These are phyloP conservation scores for Penicillium hordei DNA, from an alignment of 2,329 filamentous ascomycete genomes.

Conservation along the genomic window DNA sequence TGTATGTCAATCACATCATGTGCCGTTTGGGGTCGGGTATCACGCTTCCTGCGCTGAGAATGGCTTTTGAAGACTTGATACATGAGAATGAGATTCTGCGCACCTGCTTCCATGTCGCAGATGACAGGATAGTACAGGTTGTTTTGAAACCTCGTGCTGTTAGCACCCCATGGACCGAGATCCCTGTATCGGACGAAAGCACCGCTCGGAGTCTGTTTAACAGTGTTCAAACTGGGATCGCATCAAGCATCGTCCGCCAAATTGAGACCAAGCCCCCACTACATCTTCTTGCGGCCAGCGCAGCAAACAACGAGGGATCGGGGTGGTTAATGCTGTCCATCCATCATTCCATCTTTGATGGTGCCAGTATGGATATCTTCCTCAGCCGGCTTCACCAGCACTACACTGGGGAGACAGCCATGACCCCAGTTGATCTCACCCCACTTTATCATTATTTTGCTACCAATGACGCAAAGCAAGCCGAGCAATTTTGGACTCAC, in stretches of 20 bases:
- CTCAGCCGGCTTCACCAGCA: conserved; percentile 13
- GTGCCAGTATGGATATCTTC: conserved; percentile 12
- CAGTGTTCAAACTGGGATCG: background rate
- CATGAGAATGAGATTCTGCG: conserved; percentile 3
- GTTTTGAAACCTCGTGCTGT: conserved; percentile 4
- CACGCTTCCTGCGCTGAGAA: background rate
- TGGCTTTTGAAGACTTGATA: conserved; percentile 4
- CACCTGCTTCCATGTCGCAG: conserved; percentile 2
- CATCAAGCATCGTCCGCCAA: background rate
- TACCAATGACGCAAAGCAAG: background rate
- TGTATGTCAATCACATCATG: conserved; percentile 11
- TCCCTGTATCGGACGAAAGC: conserved; percentile 1
- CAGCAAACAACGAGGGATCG: background rate
- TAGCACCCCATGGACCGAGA: background rate
- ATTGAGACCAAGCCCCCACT: conserved; percentile 2
- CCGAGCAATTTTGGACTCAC: background rate
- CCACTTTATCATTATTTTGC: conserved; percentile 3
- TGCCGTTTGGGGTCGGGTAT: background rate
- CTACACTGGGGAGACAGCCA: conserved; percentile 8
- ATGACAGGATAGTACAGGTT: background rate
- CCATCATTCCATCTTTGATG: conserved; percentile 18
- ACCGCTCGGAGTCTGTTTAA: background rate
- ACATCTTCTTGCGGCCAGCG: background rate
- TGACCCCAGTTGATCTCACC: background rate
- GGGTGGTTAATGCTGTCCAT: conserved; percentile 16